These are phyloP conservation scores for Artomyces pyxidatus DNA, from an alignment of 768 basidiomycete species.

Conservation along the genomic window DNA sequence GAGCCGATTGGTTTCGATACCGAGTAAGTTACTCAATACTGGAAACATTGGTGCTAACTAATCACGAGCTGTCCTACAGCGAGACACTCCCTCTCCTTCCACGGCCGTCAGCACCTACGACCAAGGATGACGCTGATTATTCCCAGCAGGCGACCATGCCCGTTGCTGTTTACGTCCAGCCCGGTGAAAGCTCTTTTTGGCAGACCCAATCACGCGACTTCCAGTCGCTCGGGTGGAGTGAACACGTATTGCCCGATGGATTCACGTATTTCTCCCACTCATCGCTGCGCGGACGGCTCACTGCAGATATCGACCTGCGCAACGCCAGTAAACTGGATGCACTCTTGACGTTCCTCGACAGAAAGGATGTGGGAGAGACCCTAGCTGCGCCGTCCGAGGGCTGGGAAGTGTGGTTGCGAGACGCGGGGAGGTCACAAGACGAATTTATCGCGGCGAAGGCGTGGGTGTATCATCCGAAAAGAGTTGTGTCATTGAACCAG, in stretches of 20 bases:
- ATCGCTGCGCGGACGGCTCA: constrained; percentile 44
- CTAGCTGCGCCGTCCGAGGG: constrained; percentile 28
- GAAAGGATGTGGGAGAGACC: constrained; percentile 23
- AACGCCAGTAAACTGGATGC: constrained; percentile 39
- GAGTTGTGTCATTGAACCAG: constrained; percentile 41
- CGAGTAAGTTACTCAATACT: constrained; percentile 21
- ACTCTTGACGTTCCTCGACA: constrained; percentile 38
- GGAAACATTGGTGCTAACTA: background rate
- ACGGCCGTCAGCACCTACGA: constrained; percentile 23
- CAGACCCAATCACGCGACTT: constrained; percentile 19
- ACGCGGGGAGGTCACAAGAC: constrained; percentile 25
- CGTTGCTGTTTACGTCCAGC: constrained; percentile 14
- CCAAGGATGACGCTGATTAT: constrained; percentile 15
- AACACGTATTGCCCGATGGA: constrained; percentile 68
- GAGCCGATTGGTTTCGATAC: constrained; percentile 9
- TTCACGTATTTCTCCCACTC: constrained; percentile 64
- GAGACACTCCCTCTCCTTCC: constrained; percentile 48
- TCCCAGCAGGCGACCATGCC: constrained; percentile 10
- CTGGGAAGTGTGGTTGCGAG: constrained; percentile 60
- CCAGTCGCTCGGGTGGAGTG: constrained; percentile 62
- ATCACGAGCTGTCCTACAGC: constrained; percentile 23
- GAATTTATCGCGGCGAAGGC: constrained; percentile 33
- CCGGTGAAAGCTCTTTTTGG: constrained; percentile 16
- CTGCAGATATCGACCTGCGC: constrained; percentile 67
- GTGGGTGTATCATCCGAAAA: constrained; percentile 62